phyloP scores from a whole-genome alignment of 176 grass and related monocot species.

The Echinochloa phyllopogon region DNA sequence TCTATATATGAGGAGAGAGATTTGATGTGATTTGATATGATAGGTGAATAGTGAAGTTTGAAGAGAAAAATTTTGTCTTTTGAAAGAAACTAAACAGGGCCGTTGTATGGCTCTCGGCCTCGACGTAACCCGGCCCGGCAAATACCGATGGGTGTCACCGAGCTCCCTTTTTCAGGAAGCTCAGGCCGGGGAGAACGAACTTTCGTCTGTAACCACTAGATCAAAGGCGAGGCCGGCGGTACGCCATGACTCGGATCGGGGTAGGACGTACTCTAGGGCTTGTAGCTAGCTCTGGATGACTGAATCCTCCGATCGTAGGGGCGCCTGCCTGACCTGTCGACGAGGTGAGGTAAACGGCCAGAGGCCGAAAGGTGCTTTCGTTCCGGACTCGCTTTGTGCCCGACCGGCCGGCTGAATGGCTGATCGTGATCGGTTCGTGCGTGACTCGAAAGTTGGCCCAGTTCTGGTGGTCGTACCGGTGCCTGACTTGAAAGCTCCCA shows the following conservation, averaged over 20 bases:
- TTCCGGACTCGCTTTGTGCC: neutral
- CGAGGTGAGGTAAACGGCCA: neutral
- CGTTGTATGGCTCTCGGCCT: neutral
- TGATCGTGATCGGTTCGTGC: neutral
- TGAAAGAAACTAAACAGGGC: too few relatives aligned
- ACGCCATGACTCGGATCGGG: slow-evolving; percentile 34
- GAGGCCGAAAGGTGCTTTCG: slow-evolving; percentile 15
- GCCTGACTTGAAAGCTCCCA: neutral
- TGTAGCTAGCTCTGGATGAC: too few relatives aligned
- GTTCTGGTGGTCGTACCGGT: neutral
- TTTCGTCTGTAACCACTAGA: neutral
- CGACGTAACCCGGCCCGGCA: neutral
- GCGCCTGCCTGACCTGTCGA: slow-evolving; percentile 21
- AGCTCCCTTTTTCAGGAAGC: neutral
- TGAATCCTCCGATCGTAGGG: neutral
- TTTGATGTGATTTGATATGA: too few relatives aligned
- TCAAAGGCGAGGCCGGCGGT: neutral
- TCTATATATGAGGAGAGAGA: too few relatives aligned
- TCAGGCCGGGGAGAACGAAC: neutral
- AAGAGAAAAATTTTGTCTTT: too few relatives aligned
- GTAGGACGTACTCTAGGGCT: neutral
- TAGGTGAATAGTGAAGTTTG: too few relatives aligned
- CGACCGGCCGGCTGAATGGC: neutral
- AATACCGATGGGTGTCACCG: neutral
- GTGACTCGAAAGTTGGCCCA: neutral